A percentile compares a stretch with the other conserved stretches of the same genome.
phyloP scores from a whole-genome alignment of 805 yeast genomes.

The Brettanomyces custersianus region DNA sequence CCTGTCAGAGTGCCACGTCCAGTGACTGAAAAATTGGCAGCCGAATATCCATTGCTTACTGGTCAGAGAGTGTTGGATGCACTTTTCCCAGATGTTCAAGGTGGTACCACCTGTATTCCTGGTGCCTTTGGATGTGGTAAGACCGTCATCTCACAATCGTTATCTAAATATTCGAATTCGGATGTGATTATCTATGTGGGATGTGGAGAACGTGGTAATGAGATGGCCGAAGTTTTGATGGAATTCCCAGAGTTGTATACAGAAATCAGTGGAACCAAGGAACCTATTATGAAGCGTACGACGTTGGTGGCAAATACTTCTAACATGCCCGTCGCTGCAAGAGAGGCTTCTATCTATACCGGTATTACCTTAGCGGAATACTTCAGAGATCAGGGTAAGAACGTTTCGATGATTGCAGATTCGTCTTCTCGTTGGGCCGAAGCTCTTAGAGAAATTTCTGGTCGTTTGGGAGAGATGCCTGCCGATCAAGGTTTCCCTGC shows the following conservation, averaged over 20 bases:
- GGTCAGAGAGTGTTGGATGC: constrained; percentile 99
- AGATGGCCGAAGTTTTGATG: constrained; percentile 99
- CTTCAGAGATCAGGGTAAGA: constrained; percentile 99
- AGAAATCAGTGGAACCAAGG: constrained; percentile 85
- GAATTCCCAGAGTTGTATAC: constrained; percentile 98
- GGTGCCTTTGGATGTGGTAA: constrained; percentile 99
- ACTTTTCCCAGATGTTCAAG: constrained; percentile 97
- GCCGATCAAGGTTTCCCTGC: constrained; percentile 99
- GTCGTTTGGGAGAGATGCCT: constrained; percentile 99
- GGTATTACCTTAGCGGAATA: constrained; percentile 98
- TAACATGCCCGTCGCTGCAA: constrained; percentile 99
- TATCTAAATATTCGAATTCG: constrained; percentile 95
- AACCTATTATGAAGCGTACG: constrained; percentile 99
- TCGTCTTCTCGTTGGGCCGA: constrained; percentile 99
- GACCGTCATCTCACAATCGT: constrained; percentile 94
- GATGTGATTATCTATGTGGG: constrained; percentile 95
- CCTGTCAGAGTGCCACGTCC: constrained; percentile 99
- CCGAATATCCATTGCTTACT: constrained; percentile 90
- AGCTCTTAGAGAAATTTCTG: constrained; percentile 98
- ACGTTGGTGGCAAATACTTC: constrained; percentile 97
- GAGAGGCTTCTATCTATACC: constrained; percentile 99
- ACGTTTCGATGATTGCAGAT: constrained; percentile 99
- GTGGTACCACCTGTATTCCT: constrained; percentile 99
- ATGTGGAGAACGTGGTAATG: constrained; percentile 94
- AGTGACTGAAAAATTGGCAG: constrained; percentile 86